phyloP scores from a whole-genome alignment of 2,329 filamentous ascomycete species.

The Botrytis galanthina region DNA sequence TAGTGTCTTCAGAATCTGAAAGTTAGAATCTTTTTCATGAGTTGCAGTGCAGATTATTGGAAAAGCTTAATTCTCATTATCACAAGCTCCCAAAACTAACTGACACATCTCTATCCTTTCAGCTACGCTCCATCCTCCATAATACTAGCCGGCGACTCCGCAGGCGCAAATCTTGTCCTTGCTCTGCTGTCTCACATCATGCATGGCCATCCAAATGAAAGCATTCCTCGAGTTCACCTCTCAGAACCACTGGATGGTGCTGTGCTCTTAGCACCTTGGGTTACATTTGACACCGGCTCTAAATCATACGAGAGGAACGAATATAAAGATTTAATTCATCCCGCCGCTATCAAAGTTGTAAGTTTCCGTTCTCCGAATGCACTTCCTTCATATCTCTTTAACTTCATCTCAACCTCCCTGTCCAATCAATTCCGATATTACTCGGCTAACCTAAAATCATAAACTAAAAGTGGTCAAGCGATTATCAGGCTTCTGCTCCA shows the following conservation, averaged over 20 bases:
- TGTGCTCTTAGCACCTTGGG: constrained; percentile 58
- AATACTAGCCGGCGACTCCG: constrained; percentile 52
- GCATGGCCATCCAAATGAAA: constrained; percentile 59
- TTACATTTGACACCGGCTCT: constrained; percentile 48
- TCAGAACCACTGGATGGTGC: constrained; percentile 47
- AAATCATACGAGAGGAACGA: constrained; percentile 46
- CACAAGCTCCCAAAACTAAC: constrained; percentile 45
- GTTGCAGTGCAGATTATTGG: neutral
- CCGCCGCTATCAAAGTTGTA: constrained; percentile 28
- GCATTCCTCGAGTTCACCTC: constrained; percentile 48
- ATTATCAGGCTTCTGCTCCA: constrained; percentile 27
- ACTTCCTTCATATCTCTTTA: neutral
- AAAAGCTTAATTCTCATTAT: constrained; percentile 43
- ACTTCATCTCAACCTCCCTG: constrained; percentile 25
- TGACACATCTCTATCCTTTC: constrained; percentile 58
- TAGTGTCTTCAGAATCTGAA: neutral
- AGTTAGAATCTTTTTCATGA: neutral
- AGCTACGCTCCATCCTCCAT: constrained; percentile 48
- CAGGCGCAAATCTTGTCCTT: constrained; percentile 50
- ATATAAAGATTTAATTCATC: constrained; percentile 50
- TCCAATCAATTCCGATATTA: constrained; percentile 27
- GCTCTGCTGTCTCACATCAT: constrained; percentile 49
- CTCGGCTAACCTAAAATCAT: constrained; percentile 47
- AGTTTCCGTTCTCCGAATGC: neutral
- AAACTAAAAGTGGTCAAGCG: constrained; percentile 38